Conservation (phyloP, 73 alveolate genomes). For the Chromera velia region DNA sequence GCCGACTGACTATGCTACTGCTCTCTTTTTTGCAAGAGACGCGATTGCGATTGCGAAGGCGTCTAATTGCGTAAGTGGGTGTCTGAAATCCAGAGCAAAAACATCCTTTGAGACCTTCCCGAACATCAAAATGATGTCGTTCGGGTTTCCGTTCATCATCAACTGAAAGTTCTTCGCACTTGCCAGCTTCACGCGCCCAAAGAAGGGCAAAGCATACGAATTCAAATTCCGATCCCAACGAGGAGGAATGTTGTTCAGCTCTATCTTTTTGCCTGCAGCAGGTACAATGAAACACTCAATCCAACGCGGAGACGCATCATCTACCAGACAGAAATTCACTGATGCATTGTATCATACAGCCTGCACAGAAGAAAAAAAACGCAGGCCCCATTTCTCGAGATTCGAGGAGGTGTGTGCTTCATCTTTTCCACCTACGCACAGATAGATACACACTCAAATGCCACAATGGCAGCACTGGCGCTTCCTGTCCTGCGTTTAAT, state of each 20-base stretch:
- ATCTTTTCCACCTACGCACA: no score
- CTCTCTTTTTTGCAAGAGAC: slow-evolving; percentile 58
- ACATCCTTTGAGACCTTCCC: slow-evolving; percentile 52
- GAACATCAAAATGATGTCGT: slow-evolving; percentile 49
- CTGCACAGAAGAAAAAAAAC: no score
- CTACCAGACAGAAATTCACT: no score
- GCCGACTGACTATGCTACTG: no score
- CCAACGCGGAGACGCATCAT: no score
- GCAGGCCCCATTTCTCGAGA: no score
- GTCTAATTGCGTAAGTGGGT: slow-evolving; percentile 37
- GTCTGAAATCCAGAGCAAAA: slow-evolving; percentile 52
- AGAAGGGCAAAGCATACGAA: slow-evolving; percentile 55
- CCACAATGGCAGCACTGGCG: no score
- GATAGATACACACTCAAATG: no score
- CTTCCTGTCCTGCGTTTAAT: no score
- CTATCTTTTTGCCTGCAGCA: background rate
- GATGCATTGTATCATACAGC: no score
- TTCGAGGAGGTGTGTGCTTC: no score
- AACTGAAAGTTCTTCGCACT: slow-evolving; percentile 59
- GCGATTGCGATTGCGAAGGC: slow-evolving; percentile 51
- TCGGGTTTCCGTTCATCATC: slow-evolving; percentile 36
- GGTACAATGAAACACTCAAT: no score
- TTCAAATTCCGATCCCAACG: background rate
- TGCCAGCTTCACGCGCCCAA: slow-evolving; percentile 50
- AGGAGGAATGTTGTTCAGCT: background rate